phyloP scores from a whole-genome alignment of 139 green algal species.

The Mesotaenium endlicherianum region DNA sequence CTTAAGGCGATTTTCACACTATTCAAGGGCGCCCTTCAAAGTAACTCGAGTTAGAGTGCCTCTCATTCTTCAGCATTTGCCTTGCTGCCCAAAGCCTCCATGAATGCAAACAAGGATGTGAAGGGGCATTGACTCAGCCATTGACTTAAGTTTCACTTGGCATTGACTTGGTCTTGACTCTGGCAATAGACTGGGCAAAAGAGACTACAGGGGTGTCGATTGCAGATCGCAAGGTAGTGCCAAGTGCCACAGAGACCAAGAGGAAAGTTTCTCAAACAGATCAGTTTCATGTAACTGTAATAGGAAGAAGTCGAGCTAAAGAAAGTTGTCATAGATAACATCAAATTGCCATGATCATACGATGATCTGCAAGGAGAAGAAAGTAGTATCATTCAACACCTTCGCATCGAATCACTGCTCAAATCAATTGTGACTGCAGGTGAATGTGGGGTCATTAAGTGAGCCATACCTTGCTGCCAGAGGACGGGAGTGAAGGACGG shows the following conservation, averaged over 20 bases:
- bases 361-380: not conserved
- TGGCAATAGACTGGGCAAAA: too few relatives aligned
- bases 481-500: conserved; percentile 2
- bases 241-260: too few relatives aligned
- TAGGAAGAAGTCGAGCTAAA: not conserved
- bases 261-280: too few relatives aligned
- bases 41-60: not conserved
- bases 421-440: not conserved
- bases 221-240: too few relatives aligned
- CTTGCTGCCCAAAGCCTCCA: too few relatives aligned
- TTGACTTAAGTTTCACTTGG: too few relatives aligned
- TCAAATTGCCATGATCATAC: not conserved
- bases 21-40: not conserved
- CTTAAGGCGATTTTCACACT: not conserved
- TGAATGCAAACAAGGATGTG: too few relatives aligned
- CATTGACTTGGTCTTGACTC: too few relatives aligned
- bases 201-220: too few relatives aligned
- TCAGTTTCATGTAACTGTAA: not conserved
- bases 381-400: not conserved
- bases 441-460: not conserved
- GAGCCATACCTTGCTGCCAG: conserved; percentile 15
- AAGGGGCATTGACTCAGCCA: too few relatives aligned
- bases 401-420: not conserved
- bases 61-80: too few relatives aligned
- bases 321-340: not conserved